Base-by-base conservation (phyloP, 345 rosid species). In the Brassica rapa region DNA sequence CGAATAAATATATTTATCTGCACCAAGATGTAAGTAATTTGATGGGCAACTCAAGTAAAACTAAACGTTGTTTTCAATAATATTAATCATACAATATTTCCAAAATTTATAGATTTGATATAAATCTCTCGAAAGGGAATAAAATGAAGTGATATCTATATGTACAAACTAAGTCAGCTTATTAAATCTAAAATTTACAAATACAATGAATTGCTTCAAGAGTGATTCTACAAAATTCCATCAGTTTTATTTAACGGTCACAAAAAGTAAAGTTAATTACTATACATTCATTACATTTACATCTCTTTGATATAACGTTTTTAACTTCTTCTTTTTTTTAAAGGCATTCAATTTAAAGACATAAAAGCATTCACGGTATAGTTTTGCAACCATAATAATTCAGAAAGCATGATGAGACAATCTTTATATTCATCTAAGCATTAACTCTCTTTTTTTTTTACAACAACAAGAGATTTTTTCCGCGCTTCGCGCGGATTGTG, bases 251-350 rank as follows among this genome's bases (percentile, higher is more conserved):
- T 29, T 59, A 75, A 76, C 62, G 68, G 69, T 10, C 37, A 61
- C 68, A 35, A 76, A 10, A 76, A 61, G 62, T 61, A 41, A 68
- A 43, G 19, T 46, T 76, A n/a, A 60, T 46, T 60, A 6, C 3
- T 43, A 35, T 43, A 8, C 21, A 51, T 68, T 14, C 59, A 61
- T 61, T 14, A 43, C 62, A 32, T 30, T 30, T 35, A 77, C 59
- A 77, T 21, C 23, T 70, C 5, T 49, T 49, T 8, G 10, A 53
- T 77, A 8, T 62, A 63, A 70, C 76, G 64, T 77, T 70, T 70
- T 57, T 0, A 49, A 61, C 15, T 27, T 27, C 30, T 27, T 27
- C 4, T 4, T 27, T 27, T 27, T 24, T 27, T 27, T 27, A 27
- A 27, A 27, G 30, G 30, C 30, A 27, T 27, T 27, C 4, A 27